A percentile compares a stretch with the other conserved stretches of the same genome.
These are phyloP conservation scores for Termitomyces sp. DNA, from an alignment of 768 basidiomycete genomes.

Conservation along the genomic window DNA sequence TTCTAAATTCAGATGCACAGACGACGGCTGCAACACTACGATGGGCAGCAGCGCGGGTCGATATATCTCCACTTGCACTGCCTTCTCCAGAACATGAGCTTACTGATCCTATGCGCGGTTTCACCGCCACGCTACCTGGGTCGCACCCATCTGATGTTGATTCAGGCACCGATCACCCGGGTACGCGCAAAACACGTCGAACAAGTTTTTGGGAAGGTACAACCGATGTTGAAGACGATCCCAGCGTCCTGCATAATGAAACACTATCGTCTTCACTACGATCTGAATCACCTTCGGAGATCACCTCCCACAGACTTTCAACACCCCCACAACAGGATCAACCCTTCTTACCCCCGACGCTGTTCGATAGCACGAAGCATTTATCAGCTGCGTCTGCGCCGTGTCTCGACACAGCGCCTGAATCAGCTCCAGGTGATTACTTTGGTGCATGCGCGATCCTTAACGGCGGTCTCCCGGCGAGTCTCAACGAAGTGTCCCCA, in stretches of 20 bases:
- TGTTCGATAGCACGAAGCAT: neutral
- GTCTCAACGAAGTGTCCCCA: neutral
- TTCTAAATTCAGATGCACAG: conserved; percentile 45
- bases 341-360: neutral
- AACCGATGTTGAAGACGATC: conserved; percentile 47
- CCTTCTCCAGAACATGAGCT: conserved; percentile 91
- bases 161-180: conserved; percentile 22
- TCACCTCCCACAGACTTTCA: neutral
- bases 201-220: conserved; percentile 78
- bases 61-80: conserved; percentile 80
- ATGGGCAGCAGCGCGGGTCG: conserved; percentile 76
- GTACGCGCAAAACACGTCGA: conserved; percentile 51
- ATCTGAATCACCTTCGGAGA: neutral
- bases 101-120: conserved; percentile 82
- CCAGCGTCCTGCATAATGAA: conserved; percentile 5
- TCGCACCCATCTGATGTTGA: conserved; percentile 35
- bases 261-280: conserved; percentile 1
- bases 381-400: conserved; percentile 8
- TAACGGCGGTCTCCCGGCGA: neutral
- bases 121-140: conserved; percentile 61
- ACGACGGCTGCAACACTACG: conserved; percentile 79
- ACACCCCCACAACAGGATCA: conserved; percentile 3
- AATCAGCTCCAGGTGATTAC: conserved; percentile 9
- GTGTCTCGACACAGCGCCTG: neutral
- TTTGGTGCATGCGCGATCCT: neutral